Evolutionary conservation across 2,329 filamentous ascomycete species (phyloP).

Genomic region (Talaromyces sp.): DNA sequence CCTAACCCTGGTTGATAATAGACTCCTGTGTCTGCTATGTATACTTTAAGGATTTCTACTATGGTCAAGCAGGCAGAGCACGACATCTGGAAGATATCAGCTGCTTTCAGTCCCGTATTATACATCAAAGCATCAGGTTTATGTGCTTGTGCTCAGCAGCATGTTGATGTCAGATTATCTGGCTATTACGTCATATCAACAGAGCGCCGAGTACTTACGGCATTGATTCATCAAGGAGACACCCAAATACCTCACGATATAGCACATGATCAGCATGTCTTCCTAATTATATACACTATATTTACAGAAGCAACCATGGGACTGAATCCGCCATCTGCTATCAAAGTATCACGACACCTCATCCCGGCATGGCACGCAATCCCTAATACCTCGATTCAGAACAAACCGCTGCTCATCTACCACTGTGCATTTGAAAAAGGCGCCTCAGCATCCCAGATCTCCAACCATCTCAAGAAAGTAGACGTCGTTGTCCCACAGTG

Average conservation of each 20-base stretch:
- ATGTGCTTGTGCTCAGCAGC: too few relatives aligned
- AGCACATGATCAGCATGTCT: background rate
- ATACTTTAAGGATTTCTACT: background rate
- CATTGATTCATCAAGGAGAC: too few relatives aligned
- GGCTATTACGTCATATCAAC: background rate
- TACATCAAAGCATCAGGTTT: background rate
- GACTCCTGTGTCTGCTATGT: background rate
- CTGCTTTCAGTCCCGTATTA: background rate
- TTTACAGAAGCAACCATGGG: constrained; percentile 24
- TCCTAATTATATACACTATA: background rate
- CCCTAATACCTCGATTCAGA: constrained; percentile 63
- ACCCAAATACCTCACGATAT: background rate
- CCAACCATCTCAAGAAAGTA: constrained; percentile 52
- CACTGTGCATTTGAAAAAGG: constrained; percentile 52
- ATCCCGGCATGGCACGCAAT: constrained; percentile 57
- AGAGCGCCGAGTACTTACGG: background rate
- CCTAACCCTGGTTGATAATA: background rate
- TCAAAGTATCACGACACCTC: constrained; percentile 56
- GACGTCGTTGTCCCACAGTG: constrained; percentile 61
- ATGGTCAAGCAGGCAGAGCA: background rate
- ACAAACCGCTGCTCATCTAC: constrained; percentile 64
- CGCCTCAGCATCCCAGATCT: constrained; percentile 49
- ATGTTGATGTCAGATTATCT: background rate
- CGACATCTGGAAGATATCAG: background rate
- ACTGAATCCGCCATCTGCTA: constrained; percentile 46